Percentiles rank a stretch among this genome's conserved stretches.
These are phyloP conservation scores for Boletus rubescentipes DNA, from an alignment of 768 basidiomycete species.

Conservation along the genomic window DNA sequence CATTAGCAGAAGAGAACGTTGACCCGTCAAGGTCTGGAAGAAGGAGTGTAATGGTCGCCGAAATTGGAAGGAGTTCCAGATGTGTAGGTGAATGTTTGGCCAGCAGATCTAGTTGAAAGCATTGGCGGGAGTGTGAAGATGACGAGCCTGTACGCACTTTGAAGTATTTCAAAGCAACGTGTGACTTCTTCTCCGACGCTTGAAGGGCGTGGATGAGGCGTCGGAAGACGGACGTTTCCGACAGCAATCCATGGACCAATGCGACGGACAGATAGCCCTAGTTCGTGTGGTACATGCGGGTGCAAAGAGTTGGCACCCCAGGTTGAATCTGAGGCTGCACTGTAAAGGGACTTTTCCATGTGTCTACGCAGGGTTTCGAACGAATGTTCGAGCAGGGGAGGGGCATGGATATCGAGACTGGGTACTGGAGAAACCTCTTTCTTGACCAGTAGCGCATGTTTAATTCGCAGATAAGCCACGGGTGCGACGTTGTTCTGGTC, in stretches of 20 bases:
- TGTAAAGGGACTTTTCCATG: conserved; percentile 13
- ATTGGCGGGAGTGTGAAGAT: not conserved
- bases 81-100: conserved; percentile 38
- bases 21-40: conserved; percentile 69
- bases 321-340: not conserved
- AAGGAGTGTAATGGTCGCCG: conserved; percentile 74
- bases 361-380: conserved; percentile 15
- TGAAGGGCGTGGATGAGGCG: conserved; percentile 42
- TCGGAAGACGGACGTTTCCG: conserved; percentile 46
- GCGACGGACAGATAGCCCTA: conserved; percentile 22
- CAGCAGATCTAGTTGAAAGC: conserved; percentile 48
- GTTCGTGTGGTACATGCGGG: not conserved
- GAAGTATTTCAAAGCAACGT: conserved; percentile 62
- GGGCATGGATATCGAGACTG: conserved; percentile 35
- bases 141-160: conserved; percentile 44
- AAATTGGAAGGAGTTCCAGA: conserved; percentile 16
- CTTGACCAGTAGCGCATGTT: conserved; percentile 57
- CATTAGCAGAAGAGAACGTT: conserved; percentile 75
- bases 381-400: conserved; percentile 46
- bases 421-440: conserved; percentile 40
- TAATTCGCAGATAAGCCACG: conserved; percentile 87
- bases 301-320: not conserved
- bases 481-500: conserved; percentile 83
- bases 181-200: conserved; percentile 71
- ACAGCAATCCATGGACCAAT: conserved; percentile 70